Conservation (phyloP, 176 grass and related monocot species). For the Ensete glaucum region DNA sequence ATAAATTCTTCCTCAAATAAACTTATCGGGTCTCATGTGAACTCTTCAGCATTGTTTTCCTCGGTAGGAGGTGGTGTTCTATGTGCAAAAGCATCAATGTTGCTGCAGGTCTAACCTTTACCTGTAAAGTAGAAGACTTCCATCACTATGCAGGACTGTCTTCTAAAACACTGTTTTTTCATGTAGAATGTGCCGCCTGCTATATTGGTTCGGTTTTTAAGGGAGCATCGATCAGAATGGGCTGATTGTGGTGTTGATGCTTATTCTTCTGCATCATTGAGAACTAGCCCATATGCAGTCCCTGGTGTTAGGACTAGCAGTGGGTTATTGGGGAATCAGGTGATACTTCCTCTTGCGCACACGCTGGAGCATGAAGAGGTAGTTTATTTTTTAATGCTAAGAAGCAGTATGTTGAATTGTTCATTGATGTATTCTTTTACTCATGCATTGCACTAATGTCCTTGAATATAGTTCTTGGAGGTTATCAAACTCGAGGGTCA, state of each 20-base stretch:
- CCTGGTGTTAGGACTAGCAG: conserved; percentile 53
- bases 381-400: conserved; percentile 7
- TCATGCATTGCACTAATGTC: neutral
- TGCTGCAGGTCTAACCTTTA: conserved; percentile 52
- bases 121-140: neutral
- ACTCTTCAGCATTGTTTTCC: conserved; percentile 51
- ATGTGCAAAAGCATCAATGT: conserved; percentile 98
- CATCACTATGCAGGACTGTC: neutral
- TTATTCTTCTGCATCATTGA: conserved; percentile 72
- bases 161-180: neutral
- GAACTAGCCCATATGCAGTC: conserved; percentile 50
- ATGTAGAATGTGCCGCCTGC: conserved; percentile 88
- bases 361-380: conserved; percentile 92
- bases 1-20: conserved; percentile 71
- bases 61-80: conserved; percentile 57
- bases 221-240: conserved; percentile 96
- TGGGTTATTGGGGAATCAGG: conserved; percentile 65
- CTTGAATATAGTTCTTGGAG: conserved; percentile 57
- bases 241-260: conserved; percentile 84
- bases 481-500: conserved; percentile 79
- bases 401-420: neutral
- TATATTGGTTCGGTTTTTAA: conserved; percentile 74
- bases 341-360: conserved; percentile 68
- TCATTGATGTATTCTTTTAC: neutral
- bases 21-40: conserved; percentile 48